Evolutionary conservation across 345 rosid species (phyloP).

Genomic region (Arabidopsis arenosa): DNA sequence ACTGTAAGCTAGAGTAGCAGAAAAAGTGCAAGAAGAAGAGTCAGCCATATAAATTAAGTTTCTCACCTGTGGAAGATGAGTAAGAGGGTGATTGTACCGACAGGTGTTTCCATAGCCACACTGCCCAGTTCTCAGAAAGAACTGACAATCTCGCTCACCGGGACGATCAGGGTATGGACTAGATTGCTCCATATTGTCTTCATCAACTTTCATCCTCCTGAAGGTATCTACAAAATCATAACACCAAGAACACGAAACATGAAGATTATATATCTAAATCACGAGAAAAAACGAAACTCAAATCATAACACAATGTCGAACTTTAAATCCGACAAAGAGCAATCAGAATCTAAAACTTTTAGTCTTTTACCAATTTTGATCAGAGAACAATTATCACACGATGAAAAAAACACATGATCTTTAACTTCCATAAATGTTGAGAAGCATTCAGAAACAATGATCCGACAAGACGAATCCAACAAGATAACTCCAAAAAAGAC

Average conservation of each 20-base stretch:
- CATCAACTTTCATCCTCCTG: constrained; percentile 61
- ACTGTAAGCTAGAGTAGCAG: constrained; percentile 19
- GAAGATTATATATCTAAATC: constrained; percentile 10
- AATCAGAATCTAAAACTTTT: constrained; percentile 32
- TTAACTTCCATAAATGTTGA: constrained; percentile 9
- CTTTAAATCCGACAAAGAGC: constrained; percentile 7
- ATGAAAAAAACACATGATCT: constrained; percentile 20
- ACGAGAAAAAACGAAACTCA: neutral
- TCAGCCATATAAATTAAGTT: neutral
- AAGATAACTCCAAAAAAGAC: constrained; percentile 25
- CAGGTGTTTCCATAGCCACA: constrained; percentile 79
- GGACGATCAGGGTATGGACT: constrained; percentile 77
- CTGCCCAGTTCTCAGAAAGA: constrained; percentile 66
- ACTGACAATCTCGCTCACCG: constrained; percentile 72
- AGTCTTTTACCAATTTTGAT: constrained; percentile 10
- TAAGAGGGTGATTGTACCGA: constrained; percentile 78
- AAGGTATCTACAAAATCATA: constrained; percentile 50
- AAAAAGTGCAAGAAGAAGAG: neutral
- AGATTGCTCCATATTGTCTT: constrained; percentile 51
- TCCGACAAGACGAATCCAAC: constrained; percentile 34
- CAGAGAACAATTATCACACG: constrained; percentile 23
- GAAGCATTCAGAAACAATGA: constrained; percentile 36
- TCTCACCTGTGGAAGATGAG: constrained; percentile 57
- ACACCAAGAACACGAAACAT: constrained; percentile 23
- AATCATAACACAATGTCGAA: constrained; percentile 34